Conservation (phyloP, 208 protist species). For the Acanthamoeba lugdunensis region DNA sequence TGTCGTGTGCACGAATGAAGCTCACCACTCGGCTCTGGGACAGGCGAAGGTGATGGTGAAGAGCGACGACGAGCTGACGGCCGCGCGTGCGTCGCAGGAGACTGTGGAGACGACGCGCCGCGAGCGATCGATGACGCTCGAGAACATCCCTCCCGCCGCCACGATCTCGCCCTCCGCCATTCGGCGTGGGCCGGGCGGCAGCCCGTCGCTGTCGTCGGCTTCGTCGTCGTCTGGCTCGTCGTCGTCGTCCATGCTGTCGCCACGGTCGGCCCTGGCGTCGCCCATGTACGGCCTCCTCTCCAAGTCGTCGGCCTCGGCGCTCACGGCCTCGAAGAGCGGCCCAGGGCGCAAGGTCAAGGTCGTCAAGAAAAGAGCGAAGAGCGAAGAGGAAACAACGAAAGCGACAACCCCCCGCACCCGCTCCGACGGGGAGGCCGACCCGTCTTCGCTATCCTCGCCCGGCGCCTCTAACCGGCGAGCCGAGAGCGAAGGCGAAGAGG, state of each 20-base stretch:
- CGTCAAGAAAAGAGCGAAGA: background rate
- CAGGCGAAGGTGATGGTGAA: background rate
- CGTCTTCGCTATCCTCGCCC: background rate
- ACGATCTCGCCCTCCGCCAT: background rate
- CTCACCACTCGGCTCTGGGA: background rate
- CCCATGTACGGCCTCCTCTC: background rate
- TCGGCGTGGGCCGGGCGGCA: background rate
- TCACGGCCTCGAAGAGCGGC: background rate
- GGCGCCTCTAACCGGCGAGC: background rate
- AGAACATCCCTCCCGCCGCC: background rate
- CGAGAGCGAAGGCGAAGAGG: conserved; percentile 38
- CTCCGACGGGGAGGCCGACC: conserved; percentile 4
- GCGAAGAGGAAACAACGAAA: background rate
- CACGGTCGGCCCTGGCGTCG: background rate
- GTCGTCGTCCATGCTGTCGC: background rate
- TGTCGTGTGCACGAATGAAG: background rate
- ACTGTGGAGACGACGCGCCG: background rate
- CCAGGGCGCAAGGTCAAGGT: background rate
- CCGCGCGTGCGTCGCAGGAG: background rate
- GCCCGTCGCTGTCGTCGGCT: background rate
- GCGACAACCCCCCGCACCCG: background rate
- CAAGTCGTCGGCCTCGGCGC: background rate
- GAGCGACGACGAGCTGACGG: conserved; percentile 11
- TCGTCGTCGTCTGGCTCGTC: background rate
- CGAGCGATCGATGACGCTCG: conserved; percentile 16